Conservation (phyloP, 1,139 yeast species). For the Kodamaea alishanica region DNA sequence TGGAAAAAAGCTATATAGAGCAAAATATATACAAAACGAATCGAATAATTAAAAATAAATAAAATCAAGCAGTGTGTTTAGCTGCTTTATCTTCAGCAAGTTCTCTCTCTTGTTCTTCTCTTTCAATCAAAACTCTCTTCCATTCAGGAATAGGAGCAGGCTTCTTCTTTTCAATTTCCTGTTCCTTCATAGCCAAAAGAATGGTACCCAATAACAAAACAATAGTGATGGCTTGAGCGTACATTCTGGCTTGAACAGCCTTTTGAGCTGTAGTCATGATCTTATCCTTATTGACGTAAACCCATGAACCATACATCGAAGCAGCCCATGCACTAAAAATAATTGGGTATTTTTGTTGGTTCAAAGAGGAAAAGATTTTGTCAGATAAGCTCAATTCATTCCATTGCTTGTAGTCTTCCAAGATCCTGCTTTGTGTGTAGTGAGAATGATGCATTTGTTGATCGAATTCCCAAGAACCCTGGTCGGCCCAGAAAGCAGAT, state of each 20-base stretch:
- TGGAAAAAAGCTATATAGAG: not conserved
- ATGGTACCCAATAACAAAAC: slow-evolving; percentile 61
- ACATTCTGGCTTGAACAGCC: slow-evolving; percentile 90
- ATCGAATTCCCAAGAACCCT: slow-evolving; percentile 49
- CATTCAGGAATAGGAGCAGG: slow-evolving; percentile 42
- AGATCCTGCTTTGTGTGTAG: slow-evolving; percentile 21
- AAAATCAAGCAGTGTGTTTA: slow-evolving; percentile 1
- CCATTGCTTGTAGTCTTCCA: slow-evolving; percentile 21
- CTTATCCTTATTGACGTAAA: slow-evolving; percentile 67
- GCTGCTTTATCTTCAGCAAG: slow-evolving; percentile 1
- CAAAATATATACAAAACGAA: not conserved
- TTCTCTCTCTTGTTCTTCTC: slow-evolving; percentile 22
- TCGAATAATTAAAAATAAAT: not conserved
- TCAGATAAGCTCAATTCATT: slow-evolving; percentile 14
- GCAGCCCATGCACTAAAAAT: slow-evolving; percentile 84
- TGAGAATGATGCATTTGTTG: slow-evolving; percentile 36
- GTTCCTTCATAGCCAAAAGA: slow-evolving; percentile 61
- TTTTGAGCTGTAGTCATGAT: slow-evolving; percentile 78
- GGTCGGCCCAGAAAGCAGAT: slow-evolving; percentile 45
- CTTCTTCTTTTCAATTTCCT: slow-evolving; percentile 37
- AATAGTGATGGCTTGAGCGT: slow-evolving; percentile 81
- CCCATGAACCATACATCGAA: slow-evolving; percentile 82
- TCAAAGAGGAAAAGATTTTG: slow-evolving; percentile 38
- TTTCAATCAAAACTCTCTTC: slow-evolving; percentile 28
- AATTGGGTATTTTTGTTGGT: slow-evolving; percentile 67